phyloP scores from a whole-genome alignment of 2,329 filamentous ascomycete species.

The Apiospora arundinis region DNA sequence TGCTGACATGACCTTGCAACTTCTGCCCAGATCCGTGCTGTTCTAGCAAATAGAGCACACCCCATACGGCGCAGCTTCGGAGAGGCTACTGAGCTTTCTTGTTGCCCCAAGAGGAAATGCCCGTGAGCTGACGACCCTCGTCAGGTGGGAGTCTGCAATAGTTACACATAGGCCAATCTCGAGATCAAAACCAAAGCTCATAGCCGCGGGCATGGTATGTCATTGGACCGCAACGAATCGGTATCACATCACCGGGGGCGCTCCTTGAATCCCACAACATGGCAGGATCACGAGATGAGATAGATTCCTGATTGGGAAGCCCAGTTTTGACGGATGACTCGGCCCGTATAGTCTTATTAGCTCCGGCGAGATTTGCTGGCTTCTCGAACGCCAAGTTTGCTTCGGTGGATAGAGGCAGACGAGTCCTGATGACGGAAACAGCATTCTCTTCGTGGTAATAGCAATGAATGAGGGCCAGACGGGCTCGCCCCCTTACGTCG shows the following conservation, averaged over 20 bases:
- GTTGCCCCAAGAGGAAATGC: not conserved
- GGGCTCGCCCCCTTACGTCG: not conserved
- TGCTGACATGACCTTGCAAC: conserved; percentile 6
- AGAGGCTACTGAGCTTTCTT: not conserved
- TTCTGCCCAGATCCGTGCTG: conserved; percentile 2
- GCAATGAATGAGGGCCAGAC: not conserved
- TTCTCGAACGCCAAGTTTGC: conserved; percentile 5
- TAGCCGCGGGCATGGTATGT: not conserved
- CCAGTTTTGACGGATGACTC: conserved; percentile 1
- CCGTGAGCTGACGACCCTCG: not conserved
- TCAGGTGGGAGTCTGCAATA: conserved; percentile 7
- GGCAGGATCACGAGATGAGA: not conserved
- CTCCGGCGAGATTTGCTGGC: not conserved
- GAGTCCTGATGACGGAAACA: conserved; percentile 7
- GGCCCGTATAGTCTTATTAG: not conserved
- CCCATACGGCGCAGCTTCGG: conserved; percentile 16
- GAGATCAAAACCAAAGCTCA: not conserved
- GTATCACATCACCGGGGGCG: not conserved
- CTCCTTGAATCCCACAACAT: not conserved
- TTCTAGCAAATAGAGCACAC: conserved; percentile 15
- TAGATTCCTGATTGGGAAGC: not conserved
- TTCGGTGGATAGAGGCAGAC: not conserved
- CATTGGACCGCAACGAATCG: not conserved
- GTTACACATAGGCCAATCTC: not conserved
- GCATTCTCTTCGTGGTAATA: conserved; percentile 9